These are phyloP conservation scores for Colletotrichum sp. DNA, from an alignment of 2,329 filamentous ascomycete genomes.

Conservation along the genomic window DNA sequence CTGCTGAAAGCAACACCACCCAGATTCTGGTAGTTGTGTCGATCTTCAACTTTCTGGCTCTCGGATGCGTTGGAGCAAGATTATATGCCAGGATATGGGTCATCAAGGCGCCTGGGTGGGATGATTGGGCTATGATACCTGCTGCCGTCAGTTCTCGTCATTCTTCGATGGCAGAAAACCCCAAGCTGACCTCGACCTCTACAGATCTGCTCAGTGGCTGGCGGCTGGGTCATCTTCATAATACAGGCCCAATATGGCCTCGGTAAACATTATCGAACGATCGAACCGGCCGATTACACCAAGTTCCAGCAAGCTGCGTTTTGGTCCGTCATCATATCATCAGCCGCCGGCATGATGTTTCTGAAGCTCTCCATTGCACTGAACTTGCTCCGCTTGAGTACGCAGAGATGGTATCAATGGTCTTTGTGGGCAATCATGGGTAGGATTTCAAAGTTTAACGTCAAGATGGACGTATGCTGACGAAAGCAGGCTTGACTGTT, in stretches of 20 bases:
- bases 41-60: not conserved
- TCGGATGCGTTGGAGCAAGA: not conserved
- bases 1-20: conserved; percentile 28
- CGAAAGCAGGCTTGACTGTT: conserved; percentile 15
- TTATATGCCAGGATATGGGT: not conserved
- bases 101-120: not conserved
- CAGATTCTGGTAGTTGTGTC: conserved; percentile 25
- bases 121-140: conserved; percentile 26
- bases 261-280: conserved; percentile 46
- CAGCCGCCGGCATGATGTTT: conserved; percentile 34
- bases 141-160: conserved; percentile 18
- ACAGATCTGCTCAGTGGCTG: conserved; percentile 31
- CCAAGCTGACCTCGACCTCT: not conserved
- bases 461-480: not conserved
- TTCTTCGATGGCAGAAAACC: no score
- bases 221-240: conserved; percentile 40
- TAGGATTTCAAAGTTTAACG: not conserved
- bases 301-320: conserved; percentile 46
- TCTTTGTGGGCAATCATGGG: conserved; percentile 26
- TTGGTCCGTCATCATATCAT: conserved; percentile 41
- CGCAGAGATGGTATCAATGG: conserved; percentile 28
- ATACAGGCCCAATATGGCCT: conserved; percentile 50
- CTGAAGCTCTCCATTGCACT: conserved; percentile 28
- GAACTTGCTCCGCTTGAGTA: conserved; percentile 24
- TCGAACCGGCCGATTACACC: conserved; percentile 35